Base-by-base conservation (phyloP, 768 basidiomycete species). In the Gymnopilus junonius region DNA sequence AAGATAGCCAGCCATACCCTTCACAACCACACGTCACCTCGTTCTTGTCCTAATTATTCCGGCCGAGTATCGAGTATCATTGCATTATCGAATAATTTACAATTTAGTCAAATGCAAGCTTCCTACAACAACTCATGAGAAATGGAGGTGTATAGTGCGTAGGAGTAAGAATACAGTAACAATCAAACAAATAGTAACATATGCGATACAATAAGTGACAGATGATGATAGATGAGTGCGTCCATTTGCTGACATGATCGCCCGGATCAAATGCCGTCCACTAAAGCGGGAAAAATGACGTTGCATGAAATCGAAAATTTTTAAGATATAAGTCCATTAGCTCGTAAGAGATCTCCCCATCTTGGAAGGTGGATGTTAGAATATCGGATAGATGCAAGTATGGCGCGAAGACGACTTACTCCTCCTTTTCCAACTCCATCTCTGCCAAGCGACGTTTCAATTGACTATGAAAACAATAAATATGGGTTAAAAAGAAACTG, bases 361-460 rank as follows among this genome's bases (percentile, higher is more conserved):
- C 92, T 93, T 59, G 34, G 58, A 64, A 50, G 31, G 42, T 54
- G 59, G 37, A 34, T 45, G 39, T 68, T 59, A 64, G 68, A 65
- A 55, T 68, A 69, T 17, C 23, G 29, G 54, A 11, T 39, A 55
- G 20, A 55, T 46, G 17, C 51, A 57, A 37, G 21, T 25, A 35
- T 32, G 21, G 11, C 37, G 35, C 56, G n/a, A 48, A 32, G 60
- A 40, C 55, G 32, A 32, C 90, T 69, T 72, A 95, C 92, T 94
- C 91, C 74, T 93, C 90, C 62, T 86, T 85, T 74, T 94, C 89
- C 68, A 88, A 76, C 74, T 94, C 90, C 34, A 83, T 72, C 73
- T 93, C 91, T 42, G 86, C 83, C 55, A 95, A 70, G 63, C 83
- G 86, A 63, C 87, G 85, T 73, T 88, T 92, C 34, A 94, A 75